Percentiles rank a stretch among this genome's conserved stretches.
phyloP scores from a whole-genome alignment of 345 rosid species.

The Hibiscus trionum region DNA sequence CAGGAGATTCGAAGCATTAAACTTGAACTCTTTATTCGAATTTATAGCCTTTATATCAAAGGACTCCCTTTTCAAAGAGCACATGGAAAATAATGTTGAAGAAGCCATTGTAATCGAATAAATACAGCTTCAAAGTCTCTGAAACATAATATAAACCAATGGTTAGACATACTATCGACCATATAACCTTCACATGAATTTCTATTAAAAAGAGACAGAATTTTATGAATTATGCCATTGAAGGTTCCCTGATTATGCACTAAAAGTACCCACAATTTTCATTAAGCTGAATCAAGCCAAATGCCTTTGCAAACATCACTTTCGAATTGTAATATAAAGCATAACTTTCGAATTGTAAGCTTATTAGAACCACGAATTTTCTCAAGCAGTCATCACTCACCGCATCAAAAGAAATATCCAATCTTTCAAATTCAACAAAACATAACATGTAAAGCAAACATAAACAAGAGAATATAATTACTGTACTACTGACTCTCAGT shows the following conservation, averaged over 20 bases:
- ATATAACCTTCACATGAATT: neutral
- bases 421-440: neutral
- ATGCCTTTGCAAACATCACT: neutral
- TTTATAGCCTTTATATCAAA: conserved; percentile 13
- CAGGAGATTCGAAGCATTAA: conserved; percentile 14
- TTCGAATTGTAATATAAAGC: neutral
- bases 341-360: neutral
- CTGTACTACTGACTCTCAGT: neutral
- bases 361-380: neutral
- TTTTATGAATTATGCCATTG: neutral
- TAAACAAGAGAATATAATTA: neutral
- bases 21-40: conserved; percentile 14
- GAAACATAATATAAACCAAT: neutral
- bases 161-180: neutral
- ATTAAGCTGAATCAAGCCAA: neutral
- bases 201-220: neutral
- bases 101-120: conserved; percentile 26
- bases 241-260: neutral
- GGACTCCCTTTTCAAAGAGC: conserved; percentile 11
- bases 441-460: neutral
- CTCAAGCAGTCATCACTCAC: neutral
- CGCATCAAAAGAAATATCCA: neutral
- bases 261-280: neutral
- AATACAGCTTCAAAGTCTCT: neutral
- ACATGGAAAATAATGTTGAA: conserved; percentile 21